Base-by-base conservation (phyloP, 768 basidiomycete species). In the Infundibulicybe gibba region DNA sequence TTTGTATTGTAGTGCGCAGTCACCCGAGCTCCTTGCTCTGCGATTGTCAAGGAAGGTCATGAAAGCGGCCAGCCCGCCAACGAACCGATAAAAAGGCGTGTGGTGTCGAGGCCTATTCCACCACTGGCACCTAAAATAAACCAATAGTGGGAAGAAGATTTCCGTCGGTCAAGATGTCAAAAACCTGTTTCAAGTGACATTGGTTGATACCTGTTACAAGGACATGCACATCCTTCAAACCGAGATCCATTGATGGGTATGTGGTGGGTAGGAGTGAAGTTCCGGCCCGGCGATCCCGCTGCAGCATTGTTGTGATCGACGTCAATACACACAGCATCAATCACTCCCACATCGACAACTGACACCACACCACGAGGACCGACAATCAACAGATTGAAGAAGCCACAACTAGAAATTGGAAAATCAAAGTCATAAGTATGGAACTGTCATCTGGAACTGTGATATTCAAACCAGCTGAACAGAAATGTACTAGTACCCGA, bases 1-100 rank as follows among this genome's bases (percentile, higher is more conserved):
- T 75, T 81, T 6, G 76, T 72, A 59, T 85, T 81, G 61, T 83
- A 90, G 57, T 88, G 84, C 0, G 85, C 85, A 0, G 84, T 81
- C 9, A 90, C 85, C 43, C 72, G 75, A 0, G 87, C 84, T 8
- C 83, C 85, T 52, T 84, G 82, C 37, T 81, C 87, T 88, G 58
- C 20, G 40, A 53, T 25, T 37, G 32, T 32, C 37, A 40, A 39
- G 16, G 21, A 10, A n/a, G 48, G 21, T 33, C 12, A 40, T 19
- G 16, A 16, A 35, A 33, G 17, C 33, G n/a, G 15, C 19, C 17
- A n/a, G n/a, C 19, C 32, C n/a, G 35, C 43, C 30, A 30, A 30
- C 35, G 13, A 20, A 81, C 85, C 69, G 30, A 82, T 70, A 57
- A 81, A 89, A 0, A 76, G 57, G 11, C 69, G 69, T 13, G 72